Evolutionary conservation across 192 early-diverging fungal genomes (phyloP).

Genomic region (Coemansia sp.): DNA sequence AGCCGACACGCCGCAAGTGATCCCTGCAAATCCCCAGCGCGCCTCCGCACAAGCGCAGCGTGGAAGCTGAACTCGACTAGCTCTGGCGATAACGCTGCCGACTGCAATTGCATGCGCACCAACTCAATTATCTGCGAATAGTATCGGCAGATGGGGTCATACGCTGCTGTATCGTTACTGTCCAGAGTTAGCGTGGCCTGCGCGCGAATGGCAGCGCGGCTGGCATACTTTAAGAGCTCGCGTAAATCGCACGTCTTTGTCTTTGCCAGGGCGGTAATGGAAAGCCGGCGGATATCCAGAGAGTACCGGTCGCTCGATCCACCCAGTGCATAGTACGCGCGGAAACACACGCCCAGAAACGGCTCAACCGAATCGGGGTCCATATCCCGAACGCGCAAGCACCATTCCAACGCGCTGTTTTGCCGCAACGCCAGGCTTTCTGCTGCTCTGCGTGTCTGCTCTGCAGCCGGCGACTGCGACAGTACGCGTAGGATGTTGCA

Average conservation of each 20-base stretch:
- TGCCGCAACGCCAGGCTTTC: neutral
- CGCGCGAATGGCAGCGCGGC: conserved; percentile 1
- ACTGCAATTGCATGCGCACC: neutral
- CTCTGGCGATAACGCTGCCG: conserved; percentile 14
- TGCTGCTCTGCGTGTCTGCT: neutral
- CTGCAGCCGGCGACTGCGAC: conserved; percentile 4
- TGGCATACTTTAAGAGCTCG: conserved; percentile 29
- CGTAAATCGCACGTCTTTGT: conserved; percentile 25
- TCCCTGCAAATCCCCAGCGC: neutral
- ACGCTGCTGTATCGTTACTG: neutral
- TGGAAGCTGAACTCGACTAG: conserved; percentile 30
- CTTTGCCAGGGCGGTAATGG: conserved; percentile 17
- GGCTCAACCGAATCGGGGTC: conserved; percentile 17
- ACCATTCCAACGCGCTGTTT: conserved; percentile 34
- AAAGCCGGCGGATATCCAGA: conserved; percentile 20
- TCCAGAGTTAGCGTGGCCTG: neutral
- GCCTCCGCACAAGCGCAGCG: neutral
- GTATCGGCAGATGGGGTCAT: neutral
- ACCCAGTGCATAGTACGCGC: conserved; percentile 38
- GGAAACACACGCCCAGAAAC: conserved; percentile 26
- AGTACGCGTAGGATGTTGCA: conserved; percentile 41
- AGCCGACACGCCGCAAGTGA: conserved; percentile 9
- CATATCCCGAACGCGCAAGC: conserved; percentile 17
- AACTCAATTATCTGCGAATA: conserved; percentile 13
- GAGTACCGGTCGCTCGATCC: neutral